A percentile compares a stretch with the other conserved stretches of the same genome.
Evolutionary conservation across 2,329 filamentous ascomycete genomes (phyloP).

Genomic region (Nothophoma quercina): DNA sequence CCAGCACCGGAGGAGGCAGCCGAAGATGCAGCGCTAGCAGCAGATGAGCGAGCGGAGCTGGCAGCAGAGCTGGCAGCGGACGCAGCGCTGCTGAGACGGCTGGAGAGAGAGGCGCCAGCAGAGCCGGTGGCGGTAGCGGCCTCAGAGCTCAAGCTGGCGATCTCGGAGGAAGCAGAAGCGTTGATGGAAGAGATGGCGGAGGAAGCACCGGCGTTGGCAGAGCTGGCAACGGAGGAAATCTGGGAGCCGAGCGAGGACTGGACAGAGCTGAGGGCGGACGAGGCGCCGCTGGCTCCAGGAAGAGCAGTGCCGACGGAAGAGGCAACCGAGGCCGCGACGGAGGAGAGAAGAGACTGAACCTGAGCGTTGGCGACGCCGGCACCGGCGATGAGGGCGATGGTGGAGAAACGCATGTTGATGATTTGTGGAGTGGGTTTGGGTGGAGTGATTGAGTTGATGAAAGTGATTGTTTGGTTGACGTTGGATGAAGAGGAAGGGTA

Average conservation of each 20-base stretch:
- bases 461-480: conserved; percentile 23
- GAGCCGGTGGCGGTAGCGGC: conserved; percentile 19
- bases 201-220: conserved; percentile 12
- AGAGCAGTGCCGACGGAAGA: conserved; percentile 21
- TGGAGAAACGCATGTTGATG: conserved; percentile 48
- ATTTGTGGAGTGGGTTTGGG: conserved; percentile 10
- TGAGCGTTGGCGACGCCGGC: conserved; percentile 41
- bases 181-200: conserved; percentile 25
- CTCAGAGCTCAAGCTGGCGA: conserved; percentile 25
- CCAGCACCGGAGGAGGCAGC: conserved; percentile 26
- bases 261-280: conserved; percentile 7
- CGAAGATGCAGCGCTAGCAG: conserved; percentile 18
- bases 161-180: conserved; percentile 19
- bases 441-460: conserved; percentile 14
- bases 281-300: conserved; percentile 18
- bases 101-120: conserved; percentile 4
- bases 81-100: conserved; percentile 6
- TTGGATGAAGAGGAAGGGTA: conserved; percentile 15
- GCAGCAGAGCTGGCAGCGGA: conserved; percentile 6
- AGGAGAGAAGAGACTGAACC: conserved; percentile 36
- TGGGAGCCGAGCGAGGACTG: conserved; percentile 17
- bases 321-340: conserved; percentile 32
- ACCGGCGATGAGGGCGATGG: conserved; percentile 40
- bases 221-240: conserved; percentile 19
- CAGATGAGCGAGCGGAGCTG: conserved; percentile 15